These are phyloP conservation scores for Blepharisma japonicum DNA, from an alignment of 73 alveolate species.

Conservation along the genomic window DNA sequence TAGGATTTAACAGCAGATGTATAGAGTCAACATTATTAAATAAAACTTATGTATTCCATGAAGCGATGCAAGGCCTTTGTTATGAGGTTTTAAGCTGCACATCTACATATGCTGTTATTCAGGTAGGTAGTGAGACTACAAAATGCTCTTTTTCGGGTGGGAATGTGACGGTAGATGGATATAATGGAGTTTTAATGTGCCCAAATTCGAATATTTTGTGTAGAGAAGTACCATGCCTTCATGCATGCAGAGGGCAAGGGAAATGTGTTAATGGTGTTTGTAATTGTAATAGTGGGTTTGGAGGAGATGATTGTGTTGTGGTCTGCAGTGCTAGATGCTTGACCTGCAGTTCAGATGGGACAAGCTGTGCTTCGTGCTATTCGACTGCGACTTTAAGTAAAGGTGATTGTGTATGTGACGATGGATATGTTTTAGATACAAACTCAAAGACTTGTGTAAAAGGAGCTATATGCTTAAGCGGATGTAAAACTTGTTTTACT, in stretches of 20 bases:
- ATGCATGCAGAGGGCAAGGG: conserved; percentile 17
- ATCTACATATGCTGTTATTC: neutral
- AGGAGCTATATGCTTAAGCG: neutral
- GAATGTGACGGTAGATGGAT: neutral
- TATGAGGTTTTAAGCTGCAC: neutral
- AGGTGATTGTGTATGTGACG: neutral
- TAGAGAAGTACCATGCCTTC: neutral
- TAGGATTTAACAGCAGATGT: neutral
- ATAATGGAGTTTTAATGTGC: conserved; percentile 6
- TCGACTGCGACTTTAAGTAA: neutral
- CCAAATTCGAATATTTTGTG: conserved; percentile 10
- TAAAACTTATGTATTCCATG: neutral
- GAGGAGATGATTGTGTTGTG: conserved; percentile 6
- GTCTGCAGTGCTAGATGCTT: neutral
- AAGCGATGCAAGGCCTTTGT: neutral
- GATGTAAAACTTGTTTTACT: neutral
- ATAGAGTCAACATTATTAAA: neutral
- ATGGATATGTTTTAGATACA: neutral
- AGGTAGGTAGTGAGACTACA: neutral
- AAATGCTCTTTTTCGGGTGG: conserved; percentile 17
- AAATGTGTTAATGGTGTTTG: neutral
- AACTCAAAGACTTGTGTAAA: no score
- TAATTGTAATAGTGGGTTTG: conserved; percentile 1
- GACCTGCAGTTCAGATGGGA: neutral
- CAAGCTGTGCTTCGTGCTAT: neutral